Evolutionary conservation across 768 basidiomycete genomes (phyloP).

Genomic region (Podaxis rugospora): DNA sequence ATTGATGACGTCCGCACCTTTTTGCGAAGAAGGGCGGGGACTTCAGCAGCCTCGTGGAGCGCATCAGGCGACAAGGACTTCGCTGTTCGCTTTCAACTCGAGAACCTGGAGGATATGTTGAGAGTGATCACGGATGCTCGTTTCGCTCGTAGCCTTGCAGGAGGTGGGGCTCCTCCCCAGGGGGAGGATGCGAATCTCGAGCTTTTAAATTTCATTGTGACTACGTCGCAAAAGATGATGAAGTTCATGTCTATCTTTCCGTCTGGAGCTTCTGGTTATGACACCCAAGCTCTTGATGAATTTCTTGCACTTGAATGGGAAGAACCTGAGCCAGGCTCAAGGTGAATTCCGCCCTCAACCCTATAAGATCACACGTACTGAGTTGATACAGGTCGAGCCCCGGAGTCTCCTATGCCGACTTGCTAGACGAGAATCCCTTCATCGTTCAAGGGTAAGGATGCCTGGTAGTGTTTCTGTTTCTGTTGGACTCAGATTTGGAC

Average conservation of each 20-base stretch:
- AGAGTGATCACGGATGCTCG: slow-evolving; percentile 2
- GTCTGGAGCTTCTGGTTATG: not conserved
- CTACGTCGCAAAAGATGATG: not conserved
- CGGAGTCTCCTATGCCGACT: no score
- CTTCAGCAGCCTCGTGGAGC: not conserved
- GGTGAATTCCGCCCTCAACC: not conserved
- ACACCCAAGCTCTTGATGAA: not conserved
- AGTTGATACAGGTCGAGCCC: not conserved
- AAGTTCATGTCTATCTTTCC: not conserved
- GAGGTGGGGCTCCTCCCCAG: not conserved
- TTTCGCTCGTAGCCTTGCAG: not conserved
- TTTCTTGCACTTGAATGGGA: not conserved
- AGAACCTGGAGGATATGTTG: slow-evolving; percentile 2
- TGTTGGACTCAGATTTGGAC: not conserved
- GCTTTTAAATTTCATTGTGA: not conserved
- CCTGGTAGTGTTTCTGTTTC: not conserved
- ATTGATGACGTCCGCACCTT: not conserved
- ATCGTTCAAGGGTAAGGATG: not conserved
- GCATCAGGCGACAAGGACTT: not conserved
- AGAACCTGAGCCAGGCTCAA: not conserved
- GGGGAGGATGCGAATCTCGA: not conserved
- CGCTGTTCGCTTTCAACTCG: not conserved
- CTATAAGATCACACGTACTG: no score
- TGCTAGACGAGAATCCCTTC: not conserved
- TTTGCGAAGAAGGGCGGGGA: not conserved